Evolutionary conservation across 2,329 filamentous ascomycete genomes (phyloP), one percentile per base, ranked within the genome.

Genomic region (Penicillium oxalicum): DNA sequence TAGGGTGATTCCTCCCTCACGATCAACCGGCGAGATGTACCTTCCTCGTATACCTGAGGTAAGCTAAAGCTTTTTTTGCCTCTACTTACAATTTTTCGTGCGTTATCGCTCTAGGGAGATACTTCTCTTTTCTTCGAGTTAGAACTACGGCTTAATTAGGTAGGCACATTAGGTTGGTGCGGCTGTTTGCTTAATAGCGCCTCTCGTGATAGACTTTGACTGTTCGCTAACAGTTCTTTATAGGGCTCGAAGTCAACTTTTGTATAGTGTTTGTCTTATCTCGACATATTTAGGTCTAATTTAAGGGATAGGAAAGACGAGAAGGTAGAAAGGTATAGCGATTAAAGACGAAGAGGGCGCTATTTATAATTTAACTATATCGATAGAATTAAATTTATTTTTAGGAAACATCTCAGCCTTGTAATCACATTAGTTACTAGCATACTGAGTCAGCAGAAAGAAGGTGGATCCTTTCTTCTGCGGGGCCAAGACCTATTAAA

Each of bases 181-280:
- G 38, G 4, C 7, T 40, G 38, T 40, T 40, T n/a, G 38, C 38
- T 40, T 25, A 25, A 18, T 18, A 11, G 5, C 13, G 9, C 38
- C 38, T 40, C 38, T 40, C 26, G 38, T 40, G 38, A n/a, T 29
- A 25, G n/a, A n/a, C n/a, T n/a, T n/a, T n/a, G 38, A 40, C 26
- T 40, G 11, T 48, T 43, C 29, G 26, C 18, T 25, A 42, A 42
- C n/a, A 11, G 18, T 39, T 51, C 42, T 40, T 44, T 2, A 38
- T 37, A 52, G 26, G 34, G 25, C 27, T 9, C 2, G 25, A 52
- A 52, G 46, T 52, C 43, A 40, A 52, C 25, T 24, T 25, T 35
- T 13, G 46, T 52, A n/a, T 38, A 46, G 36, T 49, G 43, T 26
- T 52, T 52, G 34, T 52, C 38, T 46, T 38, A 3, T 52, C 26